These are phyloP conservation scores for Laguncularia racemosa DNA, from an alignment of 345 rosid genomes.

Conservation along the genomic window DNA sequence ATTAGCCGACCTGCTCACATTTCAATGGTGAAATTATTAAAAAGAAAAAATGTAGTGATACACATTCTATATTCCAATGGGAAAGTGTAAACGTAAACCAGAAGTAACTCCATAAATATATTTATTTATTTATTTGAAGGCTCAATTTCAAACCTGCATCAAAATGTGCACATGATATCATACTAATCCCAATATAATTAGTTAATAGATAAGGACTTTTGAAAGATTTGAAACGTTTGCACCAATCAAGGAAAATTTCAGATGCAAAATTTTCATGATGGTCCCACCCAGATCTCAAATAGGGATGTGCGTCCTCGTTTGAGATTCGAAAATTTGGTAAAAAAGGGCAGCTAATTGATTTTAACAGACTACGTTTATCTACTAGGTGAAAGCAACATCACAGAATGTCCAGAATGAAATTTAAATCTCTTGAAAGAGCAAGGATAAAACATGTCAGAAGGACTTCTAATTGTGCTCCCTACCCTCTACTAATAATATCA, in stretches of 20 bases:
- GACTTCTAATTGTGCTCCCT: too few relatives aligned
- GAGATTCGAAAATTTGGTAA: neutral
- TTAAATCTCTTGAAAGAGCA: too few relatives aligned
- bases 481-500: too few relatives aligned
- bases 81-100: slow-evolving; percentile 10
- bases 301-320: neutral
- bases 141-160: slow-evolving; percentile 5
- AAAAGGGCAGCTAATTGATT: too few relatives aligned
- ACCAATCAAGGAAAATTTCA: slow-evolving; percentile 19
- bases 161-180: slow-evolving; percentile 28
- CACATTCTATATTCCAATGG: slow-evolving; percentile 11
- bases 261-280: neutral
- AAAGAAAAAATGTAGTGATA: neutral
- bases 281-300: slow-evolving; percentile 17
- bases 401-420: too few relatives aligned
- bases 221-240: slow-evolving; percentile 6
- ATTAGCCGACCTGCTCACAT: too few relatives aligned
- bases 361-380: too few relatives aligned
- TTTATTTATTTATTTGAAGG: too few relatives aligned
- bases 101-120: too few relatives aligned
- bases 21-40: neutral
- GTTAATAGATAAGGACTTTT: slow-evolving; percentile 3
- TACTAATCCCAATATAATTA: slow-evolving; percentile 12
- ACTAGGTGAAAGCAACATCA: too few relatives aligned
- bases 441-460: too few relatives aligned